These are phyloP conservation scores for Mucor mucedo DNA, from an alignment of 371 early-diverging fungal genomes.

Conservation along the genomic window DNA sequence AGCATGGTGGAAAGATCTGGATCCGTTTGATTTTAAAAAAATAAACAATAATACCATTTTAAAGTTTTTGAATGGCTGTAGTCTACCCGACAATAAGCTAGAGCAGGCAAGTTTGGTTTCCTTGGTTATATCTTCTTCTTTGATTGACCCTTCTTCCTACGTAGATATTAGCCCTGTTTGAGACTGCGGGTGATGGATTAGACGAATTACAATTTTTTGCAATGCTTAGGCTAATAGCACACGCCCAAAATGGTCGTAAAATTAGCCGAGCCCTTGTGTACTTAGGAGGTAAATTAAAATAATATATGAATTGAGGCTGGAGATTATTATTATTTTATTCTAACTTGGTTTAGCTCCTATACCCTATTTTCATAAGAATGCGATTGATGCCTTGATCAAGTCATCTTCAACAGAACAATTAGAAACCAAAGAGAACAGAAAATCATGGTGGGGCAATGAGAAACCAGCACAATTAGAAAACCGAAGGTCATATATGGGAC, in stretches of 20 bases:
- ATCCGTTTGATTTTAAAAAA: slow-evolving; percentile 43
- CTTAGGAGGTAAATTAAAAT: slow-evolving; percentile 40
- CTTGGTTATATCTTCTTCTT: neutral
- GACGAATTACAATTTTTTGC: slow-evolving; percentile 50
- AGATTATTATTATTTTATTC: neutral
- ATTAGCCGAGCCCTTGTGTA: slow-evolving; percentile 49
- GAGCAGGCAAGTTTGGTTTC: slow-evolving; percentile 34
- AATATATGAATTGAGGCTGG: slow-evolving; percentile 2
- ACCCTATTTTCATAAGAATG: slow-evolving; percentile 44
- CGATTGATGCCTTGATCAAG: slow-evolving; percentile 49
- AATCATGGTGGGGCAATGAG: slow-evolving; percentile 31
- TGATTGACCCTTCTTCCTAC: neutral
- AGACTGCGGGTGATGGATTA: slow-evolving; percentile 40
- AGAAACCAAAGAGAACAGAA: slow-evolving; percentile 5
- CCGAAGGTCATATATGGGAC: slow-evolving; percentile 27
- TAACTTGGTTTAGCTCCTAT: slow-evolving; percentile 42
- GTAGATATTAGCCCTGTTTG: slow-evolving; percentile 48
- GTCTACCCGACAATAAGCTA: slow-evolving; percentile 39
- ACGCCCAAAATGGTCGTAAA: slow-evolving; percentile 56
- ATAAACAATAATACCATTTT: slow-evolving; percentile 42
- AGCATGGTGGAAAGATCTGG: slow-evolving; percentile 56
- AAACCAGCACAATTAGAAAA: slow-evolving; percentile 12
- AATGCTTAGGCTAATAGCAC: slow-evolving; percentile 50
- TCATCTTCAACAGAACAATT: neutral
- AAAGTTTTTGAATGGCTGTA: slow-evolving; percentile 44